These are phyloP conservation scores for Eucalyptus microcorys DNA, from an alignment of 345 rosid species.

Conservation along the genomic window DNA sequence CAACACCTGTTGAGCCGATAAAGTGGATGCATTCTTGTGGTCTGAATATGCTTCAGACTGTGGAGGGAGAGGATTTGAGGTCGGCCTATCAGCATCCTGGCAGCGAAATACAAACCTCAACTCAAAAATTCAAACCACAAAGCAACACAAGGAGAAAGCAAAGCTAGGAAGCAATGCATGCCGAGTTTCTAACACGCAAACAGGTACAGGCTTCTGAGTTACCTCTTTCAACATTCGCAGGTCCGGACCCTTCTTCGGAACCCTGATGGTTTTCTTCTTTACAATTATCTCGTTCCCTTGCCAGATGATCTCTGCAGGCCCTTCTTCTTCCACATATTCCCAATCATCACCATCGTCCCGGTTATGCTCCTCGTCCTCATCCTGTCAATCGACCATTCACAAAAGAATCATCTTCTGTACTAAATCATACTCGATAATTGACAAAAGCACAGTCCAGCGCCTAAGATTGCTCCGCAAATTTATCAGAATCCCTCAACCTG, in stretches of 20 bases:
- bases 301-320: constrained; percentile 88
- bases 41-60: constrained; percentile 44
- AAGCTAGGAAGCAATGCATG: not conserved
- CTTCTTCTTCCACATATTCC: constrained; percentile 83
- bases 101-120: not conserved
- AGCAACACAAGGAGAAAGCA: not conserved
- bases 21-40: constrained; percentile 17
- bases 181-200: not conserved
- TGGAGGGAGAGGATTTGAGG: constrained; percentile 91
- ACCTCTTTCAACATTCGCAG: constrained; percentile 36
- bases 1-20: constrained; percentile 57
- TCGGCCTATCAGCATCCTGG: constrained; percentile 71
- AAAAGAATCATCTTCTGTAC: not conserved
- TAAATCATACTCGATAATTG: not conserved
- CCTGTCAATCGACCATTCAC: not conserved
- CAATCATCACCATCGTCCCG: constrained; percentile 51
- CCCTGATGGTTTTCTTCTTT: constrained; percentile 65
- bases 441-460: not conserved
- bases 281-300: constrained; percentile 84
- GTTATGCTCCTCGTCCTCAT: not conserved
- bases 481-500: not conserved
- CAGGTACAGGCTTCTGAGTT: not conserved
- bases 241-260: constrained; percentile 38
- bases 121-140: not conserved
- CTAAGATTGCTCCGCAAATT: not conserved